Evolutionary conservation across 164 flowering plant species (phyloP), one percentile per base, ranked within the genome.

Genomic region (Tetracentron sinense): DNA sequence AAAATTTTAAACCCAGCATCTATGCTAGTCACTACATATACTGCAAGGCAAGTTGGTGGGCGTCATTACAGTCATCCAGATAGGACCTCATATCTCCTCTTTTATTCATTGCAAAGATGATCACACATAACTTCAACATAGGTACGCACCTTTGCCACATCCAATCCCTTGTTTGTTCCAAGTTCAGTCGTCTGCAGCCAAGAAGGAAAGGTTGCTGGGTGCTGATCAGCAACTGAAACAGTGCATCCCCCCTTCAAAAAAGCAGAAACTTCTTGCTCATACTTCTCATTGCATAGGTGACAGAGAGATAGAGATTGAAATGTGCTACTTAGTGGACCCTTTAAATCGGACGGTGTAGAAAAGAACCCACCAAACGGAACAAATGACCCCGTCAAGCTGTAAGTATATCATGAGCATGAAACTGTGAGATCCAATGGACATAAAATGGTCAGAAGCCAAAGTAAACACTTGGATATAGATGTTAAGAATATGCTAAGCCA

Each of bases 331-430:
- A 70, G 61, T n/a, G n/a, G n/a, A 60, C 38, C 56, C 59, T 71
- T 73, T 58, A 67, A 49, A 56, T 86, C 80, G 16, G 88, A 62
- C 5, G 79, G 68, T 46, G 73, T 56, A 19, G 86, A 23, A 71
- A 86, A 84, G 70, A 82, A 86, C 23, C 91, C 91, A 42, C 85
- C 91, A 70, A 86, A 78, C 46, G 91, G 91, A 48, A 86, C 85
- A 79, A 86, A 86, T 10, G 91, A 83, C 79, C 82, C 83, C 85
- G 82, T 79, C 81, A 86, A 86, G 78, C 97, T 92, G 96, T 59
- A 86, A 81, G 77, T 69, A n/a, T 63, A 78, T 72, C 77, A 78
- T 75, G 77, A 78, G 75, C 69, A 81, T 6, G 58, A 62, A 76
- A 89, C 76, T 71, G 81, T 79, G 70, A 86, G 86, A 76, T 62